phyloP scores from a whole-genome alignment of 2,329 filamentous ascomycete genomes.

The Spiromastix sp. region DNA sequence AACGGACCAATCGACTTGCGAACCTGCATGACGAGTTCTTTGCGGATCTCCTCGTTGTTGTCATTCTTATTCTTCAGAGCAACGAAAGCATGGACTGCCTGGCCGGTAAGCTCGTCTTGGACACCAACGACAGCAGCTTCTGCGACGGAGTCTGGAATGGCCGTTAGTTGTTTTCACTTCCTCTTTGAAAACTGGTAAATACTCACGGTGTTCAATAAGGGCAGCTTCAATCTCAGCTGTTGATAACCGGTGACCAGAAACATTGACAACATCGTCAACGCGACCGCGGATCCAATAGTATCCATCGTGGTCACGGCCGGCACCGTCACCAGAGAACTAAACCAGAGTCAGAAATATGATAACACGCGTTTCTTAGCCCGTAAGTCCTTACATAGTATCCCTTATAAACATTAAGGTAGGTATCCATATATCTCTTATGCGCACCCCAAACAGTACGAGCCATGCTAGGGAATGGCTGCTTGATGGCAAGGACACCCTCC shows the following conservation, averaged over 20 bases:
- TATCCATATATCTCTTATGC: constrained; percentile 98
- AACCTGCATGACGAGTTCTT: constrained; percentile 89
- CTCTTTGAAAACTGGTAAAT: background rate
- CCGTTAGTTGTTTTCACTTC: constrained; percentile 11
- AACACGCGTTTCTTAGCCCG: no score
- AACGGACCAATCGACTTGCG: constrained; percentile 97
- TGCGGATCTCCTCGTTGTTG: constrained; percentile 61
- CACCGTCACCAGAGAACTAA: constrained; percentile 60
- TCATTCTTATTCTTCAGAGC: constrained; percentile 70
- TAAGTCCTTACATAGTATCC: constrained; percentile 93
- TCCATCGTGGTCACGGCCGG: constrained; percentile 90
- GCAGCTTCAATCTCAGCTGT: constrained; percentile 98
- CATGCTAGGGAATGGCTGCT: constrained; percentile 98
- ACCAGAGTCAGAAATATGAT: no score
- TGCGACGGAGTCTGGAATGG: constrained; percentile 54
- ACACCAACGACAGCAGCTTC: constrained; percentile 95
- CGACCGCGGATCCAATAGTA: constrained; percentile 99
- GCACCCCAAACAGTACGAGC: constrained; percentile 94
- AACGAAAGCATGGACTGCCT: constrained; percentile 96
- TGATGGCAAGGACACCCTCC: constrained; percentile 92
- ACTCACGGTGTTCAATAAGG: constrained; percentile 72
- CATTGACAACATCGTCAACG: constrained; percentile 97
- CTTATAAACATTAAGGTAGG: constrained; percentile 94
- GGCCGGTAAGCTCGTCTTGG: constrained; percentile 84
- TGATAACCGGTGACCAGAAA: constrained; percentile 88